phyloP scores from a whole-genome alignment of 2,329 filamentous ascomycete species.

The Tympanopsis confertula region DNA sequence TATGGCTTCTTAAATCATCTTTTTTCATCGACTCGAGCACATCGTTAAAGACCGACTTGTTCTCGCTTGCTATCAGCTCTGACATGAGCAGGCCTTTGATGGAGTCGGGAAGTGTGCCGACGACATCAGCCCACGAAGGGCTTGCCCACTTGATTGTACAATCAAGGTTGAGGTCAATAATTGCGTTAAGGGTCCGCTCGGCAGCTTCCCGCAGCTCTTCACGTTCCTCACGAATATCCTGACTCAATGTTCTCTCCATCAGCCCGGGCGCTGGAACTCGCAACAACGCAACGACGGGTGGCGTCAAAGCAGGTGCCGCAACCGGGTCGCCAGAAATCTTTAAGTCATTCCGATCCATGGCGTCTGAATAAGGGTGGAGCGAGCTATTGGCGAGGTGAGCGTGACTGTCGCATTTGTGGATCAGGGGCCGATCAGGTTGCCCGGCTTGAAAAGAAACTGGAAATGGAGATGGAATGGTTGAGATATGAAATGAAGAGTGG shows the following conservation, averaged over 20 bases:
- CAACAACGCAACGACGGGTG: constrained; percentile 39
- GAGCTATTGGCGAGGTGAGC: no score
- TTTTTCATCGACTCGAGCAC: constrained; percentile 80
- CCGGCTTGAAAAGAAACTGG: no score
- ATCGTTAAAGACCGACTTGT: constrained; percentile 70
- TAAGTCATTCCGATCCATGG: no score
- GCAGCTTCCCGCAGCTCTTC: constrained; percentile 91
- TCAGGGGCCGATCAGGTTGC: no score
- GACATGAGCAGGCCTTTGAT: constrained; percentile 69
- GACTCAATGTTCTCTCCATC: constrained; percentile 63
- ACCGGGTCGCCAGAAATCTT: no score
- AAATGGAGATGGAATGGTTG: no score
- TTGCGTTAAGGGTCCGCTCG: constrained; percentile 91
- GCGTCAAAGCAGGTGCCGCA: constrained; percentile 25
- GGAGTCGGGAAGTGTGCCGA: constrained; percentile 64
- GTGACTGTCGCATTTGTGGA: no score
- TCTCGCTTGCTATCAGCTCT: constrained; percentile 65
- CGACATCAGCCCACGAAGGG: constrained; percentile 86
- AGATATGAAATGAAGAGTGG: no score
- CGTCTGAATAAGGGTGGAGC: no score
- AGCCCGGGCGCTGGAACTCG: constrained; percentile 32
- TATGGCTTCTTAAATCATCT: constrained; percentile 85
- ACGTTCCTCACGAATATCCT: constrained; percentile 84
- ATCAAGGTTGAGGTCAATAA: constrained; percentile 84
- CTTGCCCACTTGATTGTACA: constrained; percentile 91